Evolutionary conservation across 306 rosid genomes (phyloP).

Genomic region (Mimosa pudica): DNA sequence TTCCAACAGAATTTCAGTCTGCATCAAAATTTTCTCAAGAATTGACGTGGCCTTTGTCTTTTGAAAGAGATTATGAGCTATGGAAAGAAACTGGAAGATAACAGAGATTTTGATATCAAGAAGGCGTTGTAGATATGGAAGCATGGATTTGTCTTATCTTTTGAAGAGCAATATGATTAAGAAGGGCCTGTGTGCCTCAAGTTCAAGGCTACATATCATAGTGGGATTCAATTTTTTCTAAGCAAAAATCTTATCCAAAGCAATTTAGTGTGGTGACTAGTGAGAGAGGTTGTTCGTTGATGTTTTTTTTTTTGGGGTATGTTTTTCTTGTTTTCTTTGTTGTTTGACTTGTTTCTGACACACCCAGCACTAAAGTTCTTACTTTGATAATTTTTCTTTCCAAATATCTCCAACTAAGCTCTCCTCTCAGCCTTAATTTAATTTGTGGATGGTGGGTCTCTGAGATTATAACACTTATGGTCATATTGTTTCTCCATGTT

Average conservation of each 20-base stretch:
- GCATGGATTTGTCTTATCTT: conserved; percentile 41
- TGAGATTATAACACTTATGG: conserved; percentile 35
- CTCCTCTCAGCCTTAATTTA: conserved; percentile 35
- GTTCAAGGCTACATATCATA: conserved; percentile 43
- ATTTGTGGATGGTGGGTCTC: conserved; percentile 55
- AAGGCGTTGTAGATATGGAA: conserved; percentile 41
- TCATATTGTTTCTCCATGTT: conserved; percentile 20
- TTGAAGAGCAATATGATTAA: conserved; percentile 50
- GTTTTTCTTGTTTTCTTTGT: conserved; percentile 24
- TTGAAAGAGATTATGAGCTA: background rate
- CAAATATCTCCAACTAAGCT: conserved; percentile 17
- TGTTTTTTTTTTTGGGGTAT: conserved; percentile 21
- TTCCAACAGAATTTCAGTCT: background rate
- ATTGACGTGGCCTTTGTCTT: background rate
- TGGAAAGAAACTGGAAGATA: background rate
- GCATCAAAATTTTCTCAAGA: background rate
- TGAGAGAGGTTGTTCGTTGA: conserved; percentile 21
- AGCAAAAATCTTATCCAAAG: conserved; percentile 38
- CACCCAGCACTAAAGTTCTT: conserved; percentile 37
- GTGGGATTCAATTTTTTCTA: conserved; percentile 42
- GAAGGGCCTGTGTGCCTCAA: conserved; percentile 39
- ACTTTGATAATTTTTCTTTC: background rate
- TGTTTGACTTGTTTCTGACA: conserved; percentile 29
- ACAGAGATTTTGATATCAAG: background rate
- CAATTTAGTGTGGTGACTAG: conserved; percentile 22